Percentiles rank a stretch among this genome's conserved stretches.
phyloP scores from a whole-genome alignment of 225 moss, liverwort and hornwort genomes.

The Rhytidiadelphus loreus region DNA sequence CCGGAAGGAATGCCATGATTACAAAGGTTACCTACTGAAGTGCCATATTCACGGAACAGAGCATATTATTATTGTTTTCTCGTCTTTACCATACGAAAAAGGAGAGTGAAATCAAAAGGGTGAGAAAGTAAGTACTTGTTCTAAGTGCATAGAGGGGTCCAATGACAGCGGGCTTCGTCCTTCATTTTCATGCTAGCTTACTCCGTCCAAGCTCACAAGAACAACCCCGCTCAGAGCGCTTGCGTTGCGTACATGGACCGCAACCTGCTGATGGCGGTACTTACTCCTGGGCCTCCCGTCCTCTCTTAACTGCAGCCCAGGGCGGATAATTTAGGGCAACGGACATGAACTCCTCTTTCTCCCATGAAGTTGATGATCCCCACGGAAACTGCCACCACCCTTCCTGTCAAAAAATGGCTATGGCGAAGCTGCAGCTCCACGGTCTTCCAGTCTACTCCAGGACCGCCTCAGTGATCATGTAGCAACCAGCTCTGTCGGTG shows the following conservation, averaged over 20 bases:
- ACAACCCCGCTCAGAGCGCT: constrained; percentile 4
- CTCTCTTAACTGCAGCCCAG: constrained; percentile 5
- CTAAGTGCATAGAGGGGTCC: constrained; percentile 26
- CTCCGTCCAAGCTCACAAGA: constrained; percentile 20
- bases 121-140: constrained; percentile 20
- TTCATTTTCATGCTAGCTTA: constrained; percentile 28
- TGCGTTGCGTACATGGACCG: constrained; percentile 8
- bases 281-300: not conserved
- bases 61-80: not conserved
- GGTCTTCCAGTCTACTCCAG: not conserved
- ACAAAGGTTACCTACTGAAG: constrained; percentile 25
- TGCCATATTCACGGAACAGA: constrained; percentile 6
- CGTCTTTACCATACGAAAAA: not conserved
- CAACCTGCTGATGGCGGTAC: constrained; percentile 4
- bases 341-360: not conserved
- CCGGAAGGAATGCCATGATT: constrained; percentile 23
- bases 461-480: not conserved
- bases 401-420: not conserved
- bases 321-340: constrained; percentile 25
- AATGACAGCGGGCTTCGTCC: constrained; percentile 26
- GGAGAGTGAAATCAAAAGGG: not conserved
- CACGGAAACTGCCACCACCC: not conserved
- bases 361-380: not conserved
- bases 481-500: not conserved
- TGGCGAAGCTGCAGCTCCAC: not conserved